phyloP scores from a whole-genome alignment of 768 basidiomycete genomes.

The Zangia roseola region DNA sequence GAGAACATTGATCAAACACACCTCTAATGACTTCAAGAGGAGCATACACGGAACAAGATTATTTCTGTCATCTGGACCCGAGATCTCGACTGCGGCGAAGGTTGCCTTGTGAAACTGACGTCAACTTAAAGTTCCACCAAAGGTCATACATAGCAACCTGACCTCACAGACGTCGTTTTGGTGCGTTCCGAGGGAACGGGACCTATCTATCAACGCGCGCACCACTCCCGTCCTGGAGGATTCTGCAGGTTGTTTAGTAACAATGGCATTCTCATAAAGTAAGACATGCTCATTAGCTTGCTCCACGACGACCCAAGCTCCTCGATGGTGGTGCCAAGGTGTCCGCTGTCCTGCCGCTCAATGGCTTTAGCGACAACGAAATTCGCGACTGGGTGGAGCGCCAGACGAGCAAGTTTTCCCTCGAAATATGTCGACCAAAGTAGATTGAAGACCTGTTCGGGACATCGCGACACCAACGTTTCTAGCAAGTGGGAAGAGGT shows the following conservation, averaged over 20 bases:
- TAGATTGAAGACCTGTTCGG: constrained; percentile 55
- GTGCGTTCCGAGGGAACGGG: constrained; percentile 44
- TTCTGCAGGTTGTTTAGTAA: constrained; percentile 38
- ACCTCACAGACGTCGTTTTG: constrained; percentile 60
- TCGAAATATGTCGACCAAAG: constrained; percentile 81
- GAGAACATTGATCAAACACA: constrained; percentile 25
- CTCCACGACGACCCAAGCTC: constrained; percentile 60
- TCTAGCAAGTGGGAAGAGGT: constrained; percentile 93
- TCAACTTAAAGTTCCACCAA: constrained; percentile 4
- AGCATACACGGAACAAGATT: constrained; percentile 70
- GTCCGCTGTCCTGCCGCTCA: constrained; percentile 53
- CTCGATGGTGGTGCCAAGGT: constrained; percentile 53
- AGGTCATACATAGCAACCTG: constrained; percentile 17
- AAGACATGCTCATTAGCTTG: constrained; percentile 67
- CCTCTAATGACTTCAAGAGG: constrained; percentile 48
- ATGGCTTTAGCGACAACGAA: constrained; percentile 86
- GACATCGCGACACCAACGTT: constrained; percentile 63
- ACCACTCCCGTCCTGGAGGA: constrained; percentile 75
- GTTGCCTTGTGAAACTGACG: constrained; percentile 50
- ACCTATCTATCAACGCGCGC: constrained; percentile 71
- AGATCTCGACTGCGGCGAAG: constrained; percentile 57
- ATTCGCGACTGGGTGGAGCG: constrained; percentile 89
- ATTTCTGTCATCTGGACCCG: constrained; percentile 44
- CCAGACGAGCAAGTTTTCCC: constrained; percentile 69
- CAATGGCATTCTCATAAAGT: background rate